A percentile compares a stretch with the other conserved stretches of the same genome.
These are phyloP conservation scores for Cerrena zonata DNA, from an alignment of 1,284 basidiomycete species.

Conservation along the genomic window DNA sequence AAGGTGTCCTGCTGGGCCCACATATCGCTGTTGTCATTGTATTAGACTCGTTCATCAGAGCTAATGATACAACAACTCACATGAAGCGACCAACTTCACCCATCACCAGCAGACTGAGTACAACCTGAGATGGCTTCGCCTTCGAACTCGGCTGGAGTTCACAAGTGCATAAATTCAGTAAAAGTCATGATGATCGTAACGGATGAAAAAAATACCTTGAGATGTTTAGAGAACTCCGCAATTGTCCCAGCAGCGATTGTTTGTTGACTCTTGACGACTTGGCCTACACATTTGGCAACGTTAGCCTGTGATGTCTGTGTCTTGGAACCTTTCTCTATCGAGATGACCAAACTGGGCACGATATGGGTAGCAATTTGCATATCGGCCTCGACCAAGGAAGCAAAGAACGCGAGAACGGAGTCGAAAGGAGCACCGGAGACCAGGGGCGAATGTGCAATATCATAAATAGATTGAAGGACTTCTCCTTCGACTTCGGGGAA, in stretches of 20 bases:
- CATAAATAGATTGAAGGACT: slow-evolving; percentile 65
- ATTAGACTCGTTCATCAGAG: slow-evolving; percentile 4
- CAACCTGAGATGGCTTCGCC: slow-evolving; percentile 58
- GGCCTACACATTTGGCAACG: slow-evolving; percentile 78
- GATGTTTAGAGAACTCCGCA: slow-evolving; percentile 70
- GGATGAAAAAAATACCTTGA: slow-evolving; percentile 48
- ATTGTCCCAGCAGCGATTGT: slow-evolving; percentile 74
- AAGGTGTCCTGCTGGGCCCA: slow-evolving; percentile 73
- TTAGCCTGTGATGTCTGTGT: slow-evolving; percentile 56
- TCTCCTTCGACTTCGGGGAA: slow-evolving; percentile 70
- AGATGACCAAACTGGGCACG: slow-evolving; percentile 62
- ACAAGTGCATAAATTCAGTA: slow-evolving; percentile 5
- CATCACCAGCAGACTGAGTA: slow-evolving; percentile 80
- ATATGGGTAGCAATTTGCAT: slow-evolving; percentile 73
- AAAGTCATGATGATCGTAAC: too few species aligned
- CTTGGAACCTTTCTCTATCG: slow-evolving; percentile 53
- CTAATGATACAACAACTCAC: slow-evolving; percentile 39
- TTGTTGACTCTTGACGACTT: slow-evolving; percentile 67
- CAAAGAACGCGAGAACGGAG: slow-evolving; percentile 76
- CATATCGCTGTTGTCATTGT: slow-evolving; percentile 60
- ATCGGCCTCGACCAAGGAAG: slow-evolving; percentile 76
- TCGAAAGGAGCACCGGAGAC: slow-evolving; percentile 74
- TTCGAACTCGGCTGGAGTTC: slow-evolving; percentile 52
- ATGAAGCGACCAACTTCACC: slow-evolving; percentile 86
- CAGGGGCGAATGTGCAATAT: slow-evolving; percentile 71